Base-by-base conservation (phyloP, 2,329 filamentous ascomycete species). In the Magnaporthiopsis incrustans region DNA sequence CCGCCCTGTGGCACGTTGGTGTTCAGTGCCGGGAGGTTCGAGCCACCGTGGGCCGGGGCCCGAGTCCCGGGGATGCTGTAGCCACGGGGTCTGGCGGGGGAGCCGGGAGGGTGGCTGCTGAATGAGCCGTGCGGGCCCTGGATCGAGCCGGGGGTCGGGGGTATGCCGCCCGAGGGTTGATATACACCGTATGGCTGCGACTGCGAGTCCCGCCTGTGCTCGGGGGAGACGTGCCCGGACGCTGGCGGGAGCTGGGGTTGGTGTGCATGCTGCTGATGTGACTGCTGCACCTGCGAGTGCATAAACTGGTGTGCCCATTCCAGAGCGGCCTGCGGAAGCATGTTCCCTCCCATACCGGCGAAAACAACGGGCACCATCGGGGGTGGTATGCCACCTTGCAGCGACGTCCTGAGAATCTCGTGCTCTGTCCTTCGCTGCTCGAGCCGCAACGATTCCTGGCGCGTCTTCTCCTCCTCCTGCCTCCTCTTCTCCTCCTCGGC, bases 331-430 rank as follows among this genome's bases (percentile, higher is more conserved):
- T 84, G 85, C 26, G 87, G 80, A 33, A 89, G 74, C 64, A 80
- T 78, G 50, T 85, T 86, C 56, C 87, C 87, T 59, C 83, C 83
- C 81, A 91, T 88, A 58, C 88, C 87, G 15, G 87, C 85, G 74
- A 93, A 92, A 30, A 93, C 86, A 65, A 91, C 77, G 8, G 90
- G 90, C 32, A 92, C 82, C 82, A 92, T 85, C 50, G 87, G 82
- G 15, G 89, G 89, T 12, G 90, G 89, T 62, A 93, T 85, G 14
- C 89, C 89, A 53, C 87, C 85, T 63, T 82, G 80, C 63, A 92
- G 74, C 2, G 89, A 89, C 27, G 89, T 86, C 64, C 83, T 80
- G 65, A 93, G 76, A 76, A 93, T 92, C 59, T 86, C 86, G 71
- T 89, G 84, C 74, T 92, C 90, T 64, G 91, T 81, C 70, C 82